Conservation (phyloP, 2,329 filamentous ascomycete species). For the Colletotrichum musicola region DNA sequence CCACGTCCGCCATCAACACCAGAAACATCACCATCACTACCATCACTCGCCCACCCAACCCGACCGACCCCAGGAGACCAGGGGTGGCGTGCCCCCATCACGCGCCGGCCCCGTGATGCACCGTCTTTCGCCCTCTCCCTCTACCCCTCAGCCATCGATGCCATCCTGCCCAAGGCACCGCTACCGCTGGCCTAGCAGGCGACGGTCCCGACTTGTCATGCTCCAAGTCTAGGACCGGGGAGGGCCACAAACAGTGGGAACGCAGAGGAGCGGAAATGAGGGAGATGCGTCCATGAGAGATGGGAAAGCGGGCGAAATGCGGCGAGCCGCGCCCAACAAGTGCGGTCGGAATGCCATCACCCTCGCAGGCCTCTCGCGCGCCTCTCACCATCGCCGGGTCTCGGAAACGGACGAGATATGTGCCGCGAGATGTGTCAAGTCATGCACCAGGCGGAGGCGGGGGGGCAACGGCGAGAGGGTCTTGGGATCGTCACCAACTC, state of each 20-base stretch:
- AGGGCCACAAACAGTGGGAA: too few species aligned
- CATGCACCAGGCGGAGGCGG: constrained; percentile 2
- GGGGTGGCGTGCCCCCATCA: constrained; percentile 36
- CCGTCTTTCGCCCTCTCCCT: neutral
- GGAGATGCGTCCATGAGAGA: neutral
- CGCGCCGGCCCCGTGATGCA: constrained; percentile 32
- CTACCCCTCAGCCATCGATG: constrained; percentile 10
- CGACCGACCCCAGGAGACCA: neutral
- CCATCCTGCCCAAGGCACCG: constrained; percentile 1
- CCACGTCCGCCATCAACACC: constrained; percentile 3
- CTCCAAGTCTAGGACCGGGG: neutral
- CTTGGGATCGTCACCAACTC: constrained; percentile 11
- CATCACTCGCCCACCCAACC: neutral
- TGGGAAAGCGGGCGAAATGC: neutral
- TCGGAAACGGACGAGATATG: constrained; percentile 10
- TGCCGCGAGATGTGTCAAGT: neutral
- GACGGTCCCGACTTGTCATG: neutral
- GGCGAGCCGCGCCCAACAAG: constrained; percentile 26
- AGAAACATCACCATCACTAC: constrained; percentile 4
- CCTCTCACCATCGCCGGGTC: constrained; percentile 13
- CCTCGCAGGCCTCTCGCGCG: constrained; percentile 13
- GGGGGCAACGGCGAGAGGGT: constrained; percentile 1
- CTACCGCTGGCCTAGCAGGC: neutral
- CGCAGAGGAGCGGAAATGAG: neutral
- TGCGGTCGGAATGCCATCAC: constrained; percentile 28